These are phyloP conservation scores for Claviceps arundinis DNA, from an alignment of 2,329 filamentous ascomycete genomes.

Conservation along the genomic window DNA sequence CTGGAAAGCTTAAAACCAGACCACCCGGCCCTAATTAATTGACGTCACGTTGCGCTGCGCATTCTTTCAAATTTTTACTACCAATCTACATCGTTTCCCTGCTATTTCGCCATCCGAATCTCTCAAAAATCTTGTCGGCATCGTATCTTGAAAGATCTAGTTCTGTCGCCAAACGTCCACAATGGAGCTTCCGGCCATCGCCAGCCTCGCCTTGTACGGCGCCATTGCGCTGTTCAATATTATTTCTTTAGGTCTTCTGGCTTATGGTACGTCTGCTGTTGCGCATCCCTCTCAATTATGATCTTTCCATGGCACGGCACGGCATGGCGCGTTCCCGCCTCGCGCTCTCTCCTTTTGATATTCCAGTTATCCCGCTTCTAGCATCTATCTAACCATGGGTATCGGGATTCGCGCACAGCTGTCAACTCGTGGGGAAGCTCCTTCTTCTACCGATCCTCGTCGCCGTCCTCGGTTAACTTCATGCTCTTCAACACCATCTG, in stretches of 20 bases:
- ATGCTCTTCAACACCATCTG: constrained; percentile 68
- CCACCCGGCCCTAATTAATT: neutral
- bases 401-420: constrained; percentile 1
- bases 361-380: too few species aligned
- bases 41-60: neutral
- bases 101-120: neutral
- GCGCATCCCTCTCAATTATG: too few species aligned
- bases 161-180: neutral
- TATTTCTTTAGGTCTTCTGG: constrained; percentile 5
- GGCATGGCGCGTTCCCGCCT: neutral
- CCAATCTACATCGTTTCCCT: neutral
- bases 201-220: constrained; percentile 4
- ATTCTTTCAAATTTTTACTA: neutral
- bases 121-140: neutral
- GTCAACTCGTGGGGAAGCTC: constrained; percentile 3
- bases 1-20: neutral
- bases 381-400: neutral
- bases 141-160: neutral
- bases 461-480: constrained; percentile 55
- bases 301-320: neutral
- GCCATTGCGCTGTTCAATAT: constrained; percentile 5
- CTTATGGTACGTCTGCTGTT: constrained; percentile 3
- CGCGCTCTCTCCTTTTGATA: too few species aligned
- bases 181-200: constrained; percentile 6
- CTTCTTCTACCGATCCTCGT: constrained; percentile 26